Percentiles rank a stretch among this genome's conserved stretches.
Conservation (phyloP, 148 eudicot genomes). For the Spergularia marina region DNA sequence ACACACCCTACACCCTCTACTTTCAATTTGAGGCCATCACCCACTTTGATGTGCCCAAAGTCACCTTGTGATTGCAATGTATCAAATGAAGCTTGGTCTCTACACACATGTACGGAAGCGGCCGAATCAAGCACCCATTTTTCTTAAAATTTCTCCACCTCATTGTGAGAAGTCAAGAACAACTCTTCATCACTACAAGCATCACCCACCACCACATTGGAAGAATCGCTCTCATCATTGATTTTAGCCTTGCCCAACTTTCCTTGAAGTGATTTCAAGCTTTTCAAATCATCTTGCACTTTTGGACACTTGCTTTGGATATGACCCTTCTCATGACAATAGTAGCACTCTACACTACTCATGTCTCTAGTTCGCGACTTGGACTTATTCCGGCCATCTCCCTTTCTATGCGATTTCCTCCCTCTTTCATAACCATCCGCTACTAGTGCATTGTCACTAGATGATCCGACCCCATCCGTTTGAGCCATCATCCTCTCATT, state of each 20-base stretch:
- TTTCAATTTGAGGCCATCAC: background rate
- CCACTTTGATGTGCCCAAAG: constrained; percentile 8
- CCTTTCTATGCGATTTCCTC: background rate
- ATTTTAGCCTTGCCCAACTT: background rate
- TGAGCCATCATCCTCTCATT: constrained; percentile 9
- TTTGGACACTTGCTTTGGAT: background rate
- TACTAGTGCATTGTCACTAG: background rate
- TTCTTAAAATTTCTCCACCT: background rate
- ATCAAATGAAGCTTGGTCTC: constrained; percentile 1
- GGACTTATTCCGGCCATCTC: background rate
- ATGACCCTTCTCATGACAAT: background rate
- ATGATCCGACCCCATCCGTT: background rate
- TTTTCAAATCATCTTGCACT: background rate
- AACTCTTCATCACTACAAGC: background rate
- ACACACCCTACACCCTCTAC: background rate
- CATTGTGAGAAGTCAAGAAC: background rate
- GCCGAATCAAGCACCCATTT: constrained; percentile 13
- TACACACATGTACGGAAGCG: background rate
- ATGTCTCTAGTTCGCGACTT: no score
- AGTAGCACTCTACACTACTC: background rate
- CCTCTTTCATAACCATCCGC: background rate
- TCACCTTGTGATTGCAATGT: constrained; percentile 1
- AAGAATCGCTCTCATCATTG: background rate
- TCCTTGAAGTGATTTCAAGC: background rate
- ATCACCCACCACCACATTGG: background rate